phyloP scores from a whole-genome alignment of 805 yeast genomes.

The Myxozyma kluyveri region DNA sequence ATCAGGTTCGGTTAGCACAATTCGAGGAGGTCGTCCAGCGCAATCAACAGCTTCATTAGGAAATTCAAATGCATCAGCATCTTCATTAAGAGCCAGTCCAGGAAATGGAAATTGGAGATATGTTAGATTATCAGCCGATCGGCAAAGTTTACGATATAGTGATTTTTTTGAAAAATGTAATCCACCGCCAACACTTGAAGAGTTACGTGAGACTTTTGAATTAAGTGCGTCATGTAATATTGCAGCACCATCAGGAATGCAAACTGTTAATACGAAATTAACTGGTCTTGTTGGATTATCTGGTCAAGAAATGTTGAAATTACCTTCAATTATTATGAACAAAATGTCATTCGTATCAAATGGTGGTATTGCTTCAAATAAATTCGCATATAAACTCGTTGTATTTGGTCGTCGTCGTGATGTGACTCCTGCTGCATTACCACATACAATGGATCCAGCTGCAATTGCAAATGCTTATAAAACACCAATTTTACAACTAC shows the following conservation, averaged over 20 bases:
- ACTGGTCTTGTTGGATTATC: not conserved
- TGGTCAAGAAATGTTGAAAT: not conserved
- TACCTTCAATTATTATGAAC: not conserved
- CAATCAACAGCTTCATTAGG: too few relatives aligned
- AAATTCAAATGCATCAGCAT: conserved; percentile 1
- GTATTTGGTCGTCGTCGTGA: conserved; percentile 2
- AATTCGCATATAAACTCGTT: conserved; percentile 5
- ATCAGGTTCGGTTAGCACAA: too few relatives aligned
- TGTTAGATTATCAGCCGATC: not conserved
- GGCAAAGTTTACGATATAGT: not conserved
- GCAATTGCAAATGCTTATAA: conserved; percentile 1
- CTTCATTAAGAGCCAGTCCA: not conserved
- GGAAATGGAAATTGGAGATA: not conserved
- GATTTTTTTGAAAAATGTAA: not conserved
- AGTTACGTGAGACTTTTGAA: not conserved
- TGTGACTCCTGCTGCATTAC: too few relatives aligned
- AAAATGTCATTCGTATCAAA: not conserved
- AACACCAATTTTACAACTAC: conserved; percentile 6
- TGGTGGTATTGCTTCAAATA: not conserved
- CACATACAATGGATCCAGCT: not conserved
- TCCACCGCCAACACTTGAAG: not conserved
- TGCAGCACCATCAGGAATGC: not conserved
- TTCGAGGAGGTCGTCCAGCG: too few relatives aligned
- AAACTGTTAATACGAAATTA: not conserved
- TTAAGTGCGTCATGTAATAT: not conserved